Conservation (phyloP, 768 basidiomycete species). For the Hygrophorus russula region DNA sequence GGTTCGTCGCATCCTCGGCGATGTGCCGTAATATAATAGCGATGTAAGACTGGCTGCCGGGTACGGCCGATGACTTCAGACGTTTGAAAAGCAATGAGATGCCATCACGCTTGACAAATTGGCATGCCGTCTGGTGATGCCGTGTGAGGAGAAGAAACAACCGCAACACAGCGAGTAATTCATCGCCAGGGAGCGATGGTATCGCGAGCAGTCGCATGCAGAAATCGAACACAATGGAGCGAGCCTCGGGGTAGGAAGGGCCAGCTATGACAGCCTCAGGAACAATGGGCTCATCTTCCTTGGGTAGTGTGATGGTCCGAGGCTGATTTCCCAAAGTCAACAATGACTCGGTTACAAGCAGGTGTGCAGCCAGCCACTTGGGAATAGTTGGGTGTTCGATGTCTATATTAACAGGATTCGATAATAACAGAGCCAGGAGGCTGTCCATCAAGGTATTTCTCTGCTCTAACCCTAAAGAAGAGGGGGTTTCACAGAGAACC, state of each 20-base stretch:
- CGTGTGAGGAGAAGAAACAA: constrained; percentile 79
- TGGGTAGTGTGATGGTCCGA: constrained; percentile 49
- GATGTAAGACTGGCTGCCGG: constrained; percentile 72
- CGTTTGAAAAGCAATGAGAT: constrained; percentile 54
- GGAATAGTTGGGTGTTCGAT: constrained; percentile 50
- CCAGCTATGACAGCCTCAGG: constrained; percentile 44
- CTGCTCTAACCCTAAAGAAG: constrained; percentile 42
- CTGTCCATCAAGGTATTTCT: constrained; percentile 53
- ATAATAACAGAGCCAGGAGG: constrained; percentile 54
- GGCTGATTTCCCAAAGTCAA: constrained; percentile 71
- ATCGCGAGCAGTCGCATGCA: constrained; percentile 61
- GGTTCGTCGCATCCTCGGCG: constrained; percentile 60
- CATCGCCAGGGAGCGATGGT: constrained; percentile 60
- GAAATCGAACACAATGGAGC: constrained; percentile 61
- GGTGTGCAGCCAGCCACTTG: constrained; percentile 78
- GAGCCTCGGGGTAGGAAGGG: constrained; percentile 50
- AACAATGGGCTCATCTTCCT: constrained; percentile 54
- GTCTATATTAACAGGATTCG: constrained; percentile 38
- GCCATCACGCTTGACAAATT: constrained; percentile 61
- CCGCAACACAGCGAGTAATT: constrained; percentile 71
- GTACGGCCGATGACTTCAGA: constrained; percentile 47
- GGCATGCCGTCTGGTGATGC: constrained; percentile 48
- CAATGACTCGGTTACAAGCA: constrained; percentile 79
- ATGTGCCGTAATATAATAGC: constrained; percentile 86
- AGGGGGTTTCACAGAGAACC: constrained; percentile 65